Conservation (phyloP, 805 yeast genomes). For the Pichia insulana region DNA sequence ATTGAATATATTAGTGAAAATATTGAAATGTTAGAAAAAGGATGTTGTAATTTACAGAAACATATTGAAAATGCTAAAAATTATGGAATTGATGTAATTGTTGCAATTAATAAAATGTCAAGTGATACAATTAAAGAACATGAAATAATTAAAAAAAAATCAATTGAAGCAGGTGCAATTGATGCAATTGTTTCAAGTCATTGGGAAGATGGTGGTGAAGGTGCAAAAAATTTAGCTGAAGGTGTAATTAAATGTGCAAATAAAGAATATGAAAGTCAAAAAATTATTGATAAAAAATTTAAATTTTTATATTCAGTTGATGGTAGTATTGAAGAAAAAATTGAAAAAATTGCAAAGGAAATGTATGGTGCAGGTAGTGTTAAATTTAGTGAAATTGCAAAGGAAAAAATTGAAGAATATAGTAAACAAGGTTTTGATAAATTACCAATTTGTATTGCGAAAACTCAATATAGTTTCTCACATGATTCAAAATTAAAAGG, state of each 20-base stretch:
- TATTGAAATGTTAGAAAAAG: conserved; percentile 64
- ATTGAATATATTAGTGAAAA: conserved; percentile 73
- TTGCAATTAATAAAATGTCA: conserved; percentile 84
- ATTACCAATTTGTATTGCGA: conserved; percentile 93
- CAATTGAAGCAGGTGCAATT: conserved; percentile 84
- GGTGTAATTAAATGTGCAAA: conserved; percentile 69
- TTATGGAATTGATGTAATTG: conserved; percentile 88
- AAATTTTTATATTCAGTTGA: conserved; percentile 63
- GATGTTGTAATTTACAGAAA: conserved; percentile 82
- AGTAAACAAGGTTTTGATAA: conserved; percentile 82
- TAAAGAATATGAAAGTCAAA: conserved; percentile 30
- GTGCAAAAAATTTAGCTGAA: conserved; percentile 77
- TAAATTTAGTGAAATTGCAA: conserved; percentile 76
- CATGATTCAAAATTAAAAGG: conserved; percentile 92
- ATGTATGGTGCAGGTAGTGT: conserved; percentile 91
- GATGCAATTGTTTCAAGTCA: conserved; percentile 88
- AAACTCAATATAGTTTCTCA: conserved; percentile 92
- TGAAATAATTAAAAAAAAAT: conserved; percentile 67
- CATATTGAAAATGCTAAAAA: conserved; percentile 79
- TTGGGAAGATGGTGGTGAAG: conserved; percentile 93
- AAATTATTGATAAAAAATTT: conserved; percentile 36
- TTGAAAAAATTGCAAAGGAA: conserved; percentile 66
- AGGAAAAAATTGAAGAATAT: conserved; percentile 70
- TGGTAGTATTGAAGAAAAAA: conserved; percentile 66
- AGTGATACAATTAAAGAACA: conserved; percentile 78